Base-by-base conservation (phyloP, 2,329 filamentous ascomycete species). In the Pseudopyricularia cyperi region DNA sequence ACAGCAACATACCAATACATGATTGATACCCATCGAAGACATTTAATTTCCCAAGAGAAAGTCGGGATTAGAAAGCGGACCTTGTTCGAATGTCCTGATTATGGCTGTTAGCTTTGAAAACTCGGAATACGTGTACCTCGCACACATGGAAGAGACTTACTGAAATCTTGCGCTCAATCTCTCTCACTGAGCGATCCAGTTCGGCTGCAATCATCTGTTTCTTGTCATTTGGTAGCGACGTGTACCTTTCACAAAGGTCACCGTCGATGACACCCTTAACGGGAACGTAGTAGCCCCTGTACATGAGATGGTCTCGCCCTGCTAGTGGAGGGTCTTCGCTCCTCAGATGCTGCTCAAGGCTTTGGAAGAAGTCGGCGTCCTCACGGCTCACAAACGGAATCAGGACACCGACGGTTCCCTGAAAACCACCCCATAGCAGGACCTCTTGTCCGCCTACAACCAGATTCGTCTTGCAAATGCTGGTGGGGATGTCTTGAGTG, bases 311-410 rank as follows among this genome's bases (percentile, higher is more conserved):
- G 66, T 98, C 94, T 57, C 94, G 79, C 42, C 93, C 94, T 19
- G 89, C 87, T 47, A 98, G 71, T 7, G 91, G 91, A 34, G 90
- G 78, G 62, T 95, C 90, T 63, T 95, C 89, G 12, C 79, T 81
- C 48, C 91, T 80, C 65, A 99, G 76, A 62, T 95, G 87, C 63
- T 86, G 83, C 69, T 98, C 93, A 24, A 98, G 75, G 55, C 81
- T 89, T 66, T 96, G 90, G 79, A 98, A 98, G 70, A 98, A 97
- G 66, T 97, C 93, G 49, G 94, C 87, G 61, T 97, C 91, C 63
- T 97, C 90, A 35, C 94, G 85, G 56, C 83, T 85, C 47, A 89
- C 74, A 63, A 99, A 97, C 0, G 94, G 93, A 47, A 98, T 85
- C 48, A 98, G 76, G 51, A 95, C 88, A 48, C 91, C 93, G 37